Conservation (phyloP, 2,329 filamentous ascomycete species). For the Plectosphaerella sp. region DNA sequence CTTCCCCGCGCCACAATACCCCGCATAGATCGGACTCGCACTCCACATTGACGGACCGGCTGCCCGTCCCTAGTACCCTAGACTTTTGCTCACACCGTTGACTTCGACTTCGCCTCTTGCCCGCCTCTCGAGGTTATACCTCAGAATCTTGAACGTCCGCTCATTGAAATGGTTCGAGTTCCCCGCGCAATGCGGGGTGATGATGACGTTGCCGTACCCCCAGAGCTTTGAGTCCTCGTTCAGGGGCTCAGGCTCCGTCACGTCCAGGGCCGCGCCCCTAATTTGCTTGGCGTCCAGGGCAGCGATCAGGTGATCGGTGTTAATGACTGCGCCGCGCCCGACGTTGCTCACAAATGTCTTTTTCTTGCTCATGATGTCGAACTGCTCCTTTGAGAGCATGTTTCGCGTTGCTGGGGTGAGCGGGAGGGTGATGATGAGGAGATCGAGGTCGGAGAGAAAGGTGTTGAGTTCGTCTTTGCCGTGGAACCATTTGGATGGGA, state of each 20-base stretch:
- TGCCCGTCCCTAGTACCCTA: background rate
- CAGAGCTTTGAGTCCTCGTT: slow-evolving; percentile 65
- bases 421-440: slow-evolving; percentile 47
- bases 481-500: slow-evolving; percentile 48
- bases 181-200: slow-evolving; percentile 50
- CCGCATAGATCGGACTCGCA: background rate
- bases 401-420: slow-evolving; percentile 42
- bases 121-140: slow-evolving; percentile 33
- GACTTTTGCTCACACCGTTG: slow-evolving; percentile 32
- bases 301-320: slow-evolving; percentile 50
- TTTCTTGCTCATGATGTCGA: slow-evolving; percentile 37
- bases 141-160: slow-evolving; percentile 36
- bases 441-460: slow-evolving; percentile 45
- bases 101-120: slow-evolving; percentile 30
- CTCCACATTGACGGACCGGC: background rate
- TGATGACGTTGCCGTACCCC: slow-evolving; percentile 62
- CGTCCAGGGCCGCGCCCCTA: slow-evolving; percentile 68
- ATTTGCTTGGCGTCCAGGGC: slow-evolving; percentile 46
- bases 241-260: slow-evolving; percentile 75
- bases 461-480: slow-evolving; percentile 34
- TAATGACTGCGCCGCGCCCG: slow-evolving; percentile 51
- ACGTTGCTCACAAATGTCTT: slow-evolving; percentile 67
- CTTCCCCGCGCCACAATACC: background rate
- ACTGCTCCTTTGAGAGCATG: slow-evolving; percentile 47
- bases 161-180: slow-evolving; percentile 32